These are phyloP conservation scores for Curvularia spicifera DNA, from an alignment of 2,329 filamentous ascomycete genomes.

Conservation along the genomic window DNA sequence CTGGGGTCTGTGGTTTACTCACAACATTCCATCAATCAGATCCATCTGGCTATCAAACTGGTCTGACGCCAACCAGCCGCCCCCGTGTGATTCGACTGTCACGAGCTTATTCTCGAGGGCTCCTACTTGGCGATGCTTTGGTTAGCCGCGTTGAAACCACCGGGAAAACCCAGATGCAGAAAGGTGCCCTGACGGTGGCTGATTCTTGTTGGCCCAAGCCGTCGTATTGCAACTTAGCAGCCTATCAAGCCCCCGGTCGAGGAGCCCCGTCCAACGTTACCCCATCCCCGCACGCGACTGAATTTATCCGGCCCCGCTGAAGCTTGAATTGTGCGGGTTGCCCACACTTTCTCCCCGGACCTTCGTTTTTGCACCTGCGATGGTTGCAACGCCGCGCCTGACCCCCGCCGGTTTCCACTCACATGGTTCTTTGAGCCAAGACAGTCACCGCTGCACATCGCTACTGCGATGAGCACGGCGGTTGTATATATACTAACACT, in stretches of 20 bases:
- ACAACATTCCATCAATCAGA: slow-evolving; percentile 35
- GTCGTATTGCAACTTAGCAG: slow-evolving; percentile 11
- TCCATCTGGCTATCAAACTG: slow-evolving; percentile 13
- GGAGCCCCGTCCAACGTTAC: slow-evolving; percentile 20
- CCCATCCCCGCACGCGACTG: slow-evolving; percentile 9
- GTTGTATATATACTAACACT: no score
- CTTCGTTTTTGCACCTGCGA: background rate
- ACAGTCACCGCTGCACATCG: background rate
- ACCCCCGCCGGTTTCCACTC: background rate
- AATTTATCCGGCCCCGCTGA: slow-evolving; percentile 14
- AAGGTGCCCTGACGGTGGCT: slow-evolving; percentile 26
- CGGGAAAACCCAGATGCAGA: slow-evolving; percentile 19
- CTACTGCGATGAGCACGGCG: background rate
- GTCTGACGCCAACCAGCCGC: slow-evolving; percentile 24
- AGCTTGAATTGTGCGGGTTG: slow-evolving; percentile 2
- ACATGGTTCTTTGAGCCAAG: background rate
- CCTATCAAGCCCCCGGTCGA: slow-evolving; percentile 25
- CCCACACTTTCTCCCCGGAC: slow-evolving; percentile 2
- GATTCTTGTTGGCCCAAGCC: slow-evolving; percentile 13
- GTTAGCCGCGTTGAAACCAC: slow-evolving; percentile 28
- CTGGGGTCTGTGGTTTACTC: slow-evolving; percentile 19
- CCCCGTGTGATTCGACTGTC: slow-evolving; percentile 23
- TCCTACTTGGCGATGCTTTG: slow-evolving; percentile 23
- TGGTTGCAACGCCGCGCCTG: background rate
- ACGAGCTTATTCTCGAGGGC: slow-evolving; percentile 21